Conservation (phyloP, 1,139 yeast species). For the Scheffersomyces parashehatae region DNA sequence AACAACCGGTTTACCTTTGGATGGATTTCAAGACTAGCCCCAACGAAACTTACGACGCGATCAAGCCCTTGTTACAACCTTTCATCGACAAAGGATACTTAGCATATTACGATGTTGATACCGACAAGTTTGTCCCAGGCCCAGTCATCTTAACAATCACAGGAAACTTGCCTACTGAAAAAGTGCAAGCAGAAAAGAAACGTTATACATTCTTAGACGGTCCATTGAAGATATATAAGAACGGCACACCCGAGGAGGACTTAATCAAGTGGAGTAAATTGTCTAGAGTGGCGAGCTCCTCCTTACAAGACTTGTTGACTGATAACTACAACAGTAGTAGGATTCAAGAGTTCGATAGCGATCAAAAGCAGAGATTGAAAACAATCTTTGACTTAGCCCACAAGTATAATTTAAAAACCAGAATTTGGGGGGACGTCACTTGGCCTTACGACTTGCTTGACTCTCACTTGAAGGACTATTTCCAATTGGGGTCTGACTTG, state of each 20-base stretch:
- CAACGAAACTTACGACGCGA: conserved; percentile 28
- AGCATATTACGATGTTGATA: conserved; percentile 31
- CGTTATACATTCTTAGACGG: conserved; percentile 43
- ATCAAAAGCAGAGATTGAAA: conserved; percentile 21
- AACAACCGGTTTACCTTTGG: conserved; percentile 41
- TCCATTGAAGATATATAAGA: conserved; percentile 29
- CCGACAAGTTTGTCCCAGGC: conserved; percentile 27
- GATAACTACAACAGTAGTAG: conserved; percentile 14
- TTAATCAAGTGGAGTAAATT: conserved; percentile 24
- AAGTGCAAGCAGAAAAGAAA: conserved; percentile 23
- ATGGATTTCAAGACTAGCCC: conserved; percentile 45
- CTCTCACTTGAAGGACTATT: conserved; percentile 29
- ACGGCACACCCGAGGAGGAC: conserved; percentile 13
- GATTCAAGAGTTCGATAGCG: conserved; percentile 17
- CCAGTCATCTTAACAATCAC: conserved; percentile 43
- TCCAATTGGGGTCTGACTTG: conserved; percentile 35
- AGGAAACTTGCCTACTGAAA: conserved; percentile 40
- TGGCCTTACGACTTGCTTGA: conserved; percentile 38
- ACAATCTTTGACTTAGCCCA: conserved; percentile 33
- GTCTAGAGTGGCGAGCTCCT: conserved; percentile 38
- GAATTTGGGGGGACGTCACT: conserved; percentile 46
- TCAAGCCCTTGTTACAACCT: conserved; percentile 30
- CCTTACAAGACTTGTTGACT: conserved; percentile 33
- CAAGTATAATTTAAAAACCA: conserved; percentile 34
- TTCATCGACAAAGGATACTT: conserved; percentile 36